These are phyloP conservation scores for Grosmannia penicillata DNA, from an alignment of 2,329 filamentous ascomycete genomes.

Conservation along the genomic window DNA sequence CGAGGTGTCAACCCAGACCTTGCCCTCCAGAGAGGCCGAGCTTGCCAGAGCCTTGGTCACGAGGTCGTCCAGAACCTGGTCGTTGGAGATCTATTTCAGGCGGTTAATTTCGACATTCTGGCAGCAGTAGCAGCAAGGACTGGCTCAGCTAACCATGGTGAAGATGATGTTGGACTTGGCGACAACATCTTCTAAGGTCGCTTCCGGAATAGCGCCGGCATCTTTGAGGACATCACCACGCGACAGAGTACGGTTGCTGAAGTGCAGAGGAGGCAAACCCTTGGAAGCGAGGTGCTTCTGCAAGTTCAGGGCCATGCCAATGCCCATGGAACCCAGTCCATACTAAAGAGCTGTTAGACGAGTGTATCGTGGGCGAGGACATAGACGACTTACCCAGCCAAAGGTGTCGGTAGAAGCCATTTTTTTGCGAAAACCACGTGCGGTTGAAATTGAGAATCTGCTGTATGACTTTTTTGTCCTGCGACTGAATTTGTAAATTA, in stretches of 20 bases:
- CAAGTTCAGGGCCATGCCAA: constrained; percentile 4
- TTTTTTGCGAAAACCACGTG: no score
- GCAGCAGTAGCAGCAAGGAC: neutral
- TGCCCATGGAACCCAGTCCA: constrained; percentile 4
- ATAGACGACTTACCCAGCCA: constrained; percentile 1
- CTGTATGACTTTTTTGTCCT: no score
- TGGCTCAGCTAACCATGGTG: neutral
- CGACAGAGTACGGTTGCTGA: constrained; percentile 4
- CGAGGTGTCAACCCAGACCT: constrained; percentile 3
- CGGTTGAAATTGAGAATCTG: no score
- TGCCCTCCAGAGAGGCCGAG: neutral
- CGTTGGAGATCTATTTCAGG: neutral
- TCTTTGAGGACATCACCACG: constrained; percentile 1
- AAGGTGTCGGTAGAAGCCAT: constrained; percentile 17
- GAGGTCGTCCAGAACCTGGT: constrained; percentile 1
- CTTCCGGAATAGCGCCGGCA: constrained; percentile 1
- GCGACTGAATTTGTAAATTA: no score
- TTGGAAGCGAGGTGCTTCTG: constrained; percentile 2
- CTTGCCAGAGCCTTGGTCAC: neutral
- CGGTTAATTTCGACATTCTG: neutral
- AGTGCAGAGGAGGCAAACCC: constrained; percentile 2
- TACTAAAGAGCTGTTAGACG: neutral
- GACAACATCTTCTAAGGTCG: neutral
- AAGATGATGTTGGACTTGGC: constrained; percentile 2
- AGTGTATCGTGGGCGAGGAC: neutral